Conservation (phyloP, 805 yeast species). For the Metschnikowia reukaufii region DNA sequence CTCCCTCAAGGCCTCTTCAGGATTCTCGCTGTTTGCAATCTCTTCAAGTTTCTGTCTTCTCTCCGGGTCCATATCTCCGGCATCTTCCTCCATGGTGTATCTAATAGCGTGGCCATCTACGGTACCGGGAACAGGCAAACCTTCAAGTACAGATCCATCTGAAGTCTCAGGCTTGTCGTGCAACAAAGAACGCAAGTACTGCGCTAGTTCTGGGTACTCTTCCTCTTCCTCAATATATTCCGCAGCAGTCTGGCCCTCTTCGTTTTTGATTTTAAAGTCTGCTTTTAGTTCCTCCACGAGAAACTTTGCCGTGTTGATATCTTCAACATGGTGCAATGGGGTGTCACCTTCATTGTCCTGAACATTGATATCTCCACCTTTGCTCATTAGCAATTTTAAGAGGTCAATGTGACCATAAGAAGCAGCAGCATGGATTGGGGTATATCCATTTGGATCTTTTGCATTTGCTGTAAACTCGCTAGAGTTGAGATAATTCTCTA, state of each 20-base stretch:
- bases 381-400: conserved; percentile 51
- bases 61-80: conserved; percentile 48
- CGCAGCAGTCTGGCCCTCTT: conserved; percentile 73
- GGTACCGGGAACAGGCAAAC: conserved; percentile 38
- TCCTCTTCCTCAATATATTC: conserved; percentile 79
- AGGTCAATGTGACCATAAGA: conserved; percentile 82
- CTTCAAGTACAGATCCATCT: conserved; percentile 17
- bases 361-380: conserved; percentile 79
- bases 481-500: conserved; percentile 51
- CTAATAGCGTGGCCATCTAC: conserved; percentile 54
- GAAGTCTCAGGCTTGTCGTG: conserved; percentile 29
- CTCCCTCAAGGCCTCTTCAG: conserved; percentile 73
- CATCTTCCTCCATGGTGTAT: conserved; percentile 52
- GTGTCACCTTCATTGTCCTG: conserved; percentile 92
- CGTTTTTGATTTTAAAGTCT: conserved; percentile 60
- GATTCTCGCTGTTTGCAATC: conserved; percentile 75
- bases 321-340: conserved; percentile 90
- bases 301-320: conserved; percentile 57
- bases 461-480: conserved; percentile 64
- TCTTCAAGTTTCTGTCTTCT: conserved; percentile 65
- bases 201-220: conserved; percentile 76
- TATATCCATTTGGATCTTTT: conserved; percentile 90
- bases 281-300: conserved; percentile 71
- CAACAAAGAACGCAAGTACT: conserved; percentile 52
- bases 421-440: conserved; percentile 97